Evolutionary conservation across 2,329 filamentous ascomycete species (phyloP).

Genomic region (Pseudogymnoascus sp.): DNA sequence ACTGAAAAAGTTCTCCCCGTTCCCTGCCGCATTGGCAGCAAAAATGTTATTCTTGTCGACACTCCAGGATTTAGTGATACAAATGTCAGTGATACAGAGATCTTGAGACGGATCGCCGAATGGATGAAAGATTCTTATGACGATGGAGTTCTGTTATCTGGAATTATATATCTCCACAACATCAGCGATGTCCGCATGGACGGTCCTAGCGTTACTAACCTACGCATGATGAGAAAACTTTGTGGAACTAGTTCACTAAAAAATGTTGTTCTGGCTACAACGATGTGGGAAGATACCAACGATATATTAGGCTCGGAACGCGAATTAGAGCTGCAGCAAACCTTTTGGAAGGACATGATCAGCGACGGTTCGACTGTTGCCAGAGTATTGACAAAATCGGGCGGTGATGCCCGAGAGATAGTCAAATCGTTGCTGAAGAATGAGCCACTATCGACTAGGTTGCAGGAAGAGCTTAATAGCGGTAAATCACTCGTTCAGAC

Average conservation of each 20-base stretch:
- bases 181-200: conserved; percentile 31
- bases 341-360: conserved; percentile 14
- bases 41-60: conserved; percentile 26
- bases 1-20: conserved; percentile 11
- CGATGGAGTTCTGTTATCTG: conserved; percentile 26
- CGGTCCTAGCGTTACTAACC: conserved; percentile 27
- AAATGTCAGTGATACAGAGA: conserved; percentile 28
- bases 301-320: conserved; percentile 13
- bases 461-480: conserved; percentile 9
- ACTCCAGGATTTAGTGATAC: conserved; percentile 38
- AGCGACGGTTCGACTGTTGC: neutral
- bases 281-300: conserved; percentile 27
- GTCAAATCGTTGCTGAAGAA: neutral
- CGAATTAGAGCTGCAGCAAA: conserved; percentile 17
- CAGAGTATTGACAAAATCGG: neutral
- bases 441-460: neutral
- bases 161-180: conserved; percentile 26
- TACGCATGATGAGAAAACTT: conserved; percentile 33
- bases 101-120: conserved; percentile 28
- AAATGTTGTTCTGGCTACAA: conserved; percentile 33
- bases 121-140: conserved; percentile 26
- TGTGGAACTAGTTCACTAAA: conserved; percentile 29
- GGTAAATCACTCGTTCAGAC: conserved; percentile 11
- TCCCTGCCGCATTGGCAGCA: neutral
- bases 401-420: neutral